Percentiles rank a stretch among this genome's conserved stretches.
Conservation (phyloP, 495 filamentous ascomycete species). For the Tuber calosporum region DNA sequence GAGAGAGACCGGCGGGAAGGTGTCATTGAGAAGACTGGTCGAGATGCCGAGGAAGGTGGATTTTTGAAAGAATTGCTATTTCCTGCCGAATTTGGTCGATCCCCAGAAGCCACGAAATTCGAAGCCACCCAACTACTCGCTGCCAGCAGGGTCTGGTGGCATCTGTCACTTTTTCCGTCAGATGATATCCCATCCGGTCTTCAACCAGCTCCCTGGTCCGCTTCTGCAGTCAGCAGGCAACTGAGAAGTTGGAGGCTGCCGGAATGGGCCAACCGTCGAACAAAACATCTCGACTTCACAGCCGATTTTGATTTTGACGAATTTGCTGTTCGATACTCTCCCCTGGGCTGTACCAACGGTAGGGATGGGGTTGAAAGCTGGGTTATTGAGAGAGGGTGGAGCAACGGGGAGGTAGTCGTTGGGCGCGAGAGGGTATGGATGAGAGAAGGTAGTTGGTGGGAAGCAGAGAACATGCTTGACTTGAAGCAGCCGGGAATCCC, state of each 20-base stretch:
- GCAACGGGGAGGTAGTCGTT: conserved; percentile 89
- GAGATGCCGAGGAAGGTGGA: conserved; percentile 71
- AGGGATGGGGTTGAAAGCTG: conserved; percentile 91
- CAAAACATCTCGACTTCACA: conserved; percentile 90
- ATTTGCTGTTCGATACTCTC: conserved; percentile 71
- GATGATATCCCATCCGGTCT: conserved; percentile 72
- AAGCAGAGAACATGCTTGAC: conserved; percentile 93
- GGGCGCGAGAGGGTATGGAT: conserved; percentile 92
- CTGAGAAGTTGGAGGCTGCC: conserved; percentile 85
- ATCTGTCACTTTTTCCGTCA: conserved; percentile 82
- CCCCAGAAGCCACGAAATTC: conserved; percentile 61
- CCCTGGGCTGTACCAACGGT: conserved; percentile 81
- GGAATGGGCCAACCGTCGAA: conserved; percentile 91
- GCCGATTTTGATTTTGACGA: conserved; percentile 94
- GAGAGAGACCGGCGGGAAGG: conserved; percentile 73
- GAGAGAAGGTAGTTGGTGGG: conserved; percentile 91
- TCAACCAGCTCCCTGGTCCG: conserved; percentile 62
- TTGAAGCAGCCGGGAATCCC: conserved; percentile 57
- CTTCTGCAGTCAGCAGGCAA: conserved; percentile 83
- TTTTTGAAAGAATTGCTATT: conserved; percentile 79
- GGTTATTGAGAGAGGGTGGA: conserved; percentile 94
- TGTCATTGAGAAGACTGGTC: conserved; percentile 75
- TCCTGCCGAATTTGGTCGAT: conserved; percentile 63
- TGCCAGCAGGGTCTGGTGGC: conserved; percentile 83
- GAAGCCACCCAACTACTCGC: conserved; percentile 38